phyloP scores from a whole-genome alignment of 306 rosid genomes.

The Ormosia emarginata region DNA sequence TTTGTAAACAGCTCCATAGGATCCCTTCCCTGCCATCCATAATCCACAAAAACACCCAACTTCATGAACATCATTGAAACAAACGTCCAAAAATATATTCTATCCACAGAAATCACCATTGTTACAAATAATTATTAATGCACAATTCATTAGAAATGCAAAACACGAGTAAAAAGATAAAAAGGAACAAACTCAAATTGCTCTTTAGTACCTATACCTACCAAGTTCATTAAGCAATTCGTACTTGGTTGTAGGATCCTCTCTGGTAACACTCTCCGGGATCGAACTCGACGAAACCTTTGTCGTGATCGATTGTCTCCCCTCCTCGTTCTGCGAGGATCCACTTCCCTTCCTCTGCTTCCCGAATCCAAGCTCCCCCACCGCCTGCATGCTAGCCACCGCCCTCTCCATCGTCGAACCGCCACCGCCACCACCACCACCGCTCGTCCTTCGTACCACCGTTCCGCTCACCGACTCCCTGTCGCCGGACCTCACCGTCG shows the following conservation, averaged over 20 bases:
- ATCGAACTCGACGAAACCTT: conserved; percentile 89
- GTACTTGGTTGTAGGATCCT: conserved; percentile 86
- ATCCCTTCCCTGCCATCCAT: conserved; percentile 78
- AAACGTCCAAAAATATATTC: not conserved
- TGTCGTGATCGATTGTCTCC: conserved; percentile 35
- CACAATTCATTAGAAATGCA: not conserved
- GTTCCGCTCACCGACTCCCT: conserved; percentile 70
- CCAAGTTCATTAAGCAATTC: conserved; percentile 98
- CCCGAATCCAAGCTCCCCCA: conserved; percentile 73
- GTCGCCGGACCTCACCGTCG: conserved; percentile 46
- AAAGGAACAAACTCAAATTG: not conserved
- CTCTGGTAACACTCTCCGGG: conserved; percentile 84
- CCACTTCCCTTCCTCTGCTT: conserved; percentile 66
- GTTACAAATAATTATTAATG: not conserved
- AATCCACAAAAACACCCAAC: not conserved
- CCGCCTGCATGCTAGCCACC: conserved; percentile 92
- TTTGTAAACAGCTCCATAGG: conserved; percentile 95
- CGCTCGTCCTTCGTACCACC: conserved; percentile 46
- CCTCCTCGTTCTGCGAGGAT: conserved; percentile 60
- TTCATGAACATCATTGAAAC: not conserved
- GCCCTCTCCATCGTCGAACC: conserved; percentile 77
- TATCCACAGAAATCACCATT: not conserved
- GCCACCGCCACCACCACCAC: conserved; percentile 15
- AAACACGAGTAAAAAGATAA: not conserved
- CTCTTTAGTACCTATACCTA: conserved; percentile 40